Base-by-base conservation (phyloP, 371 early-diverging fungal species). In the Saksenaea vasiformis region DNA sequence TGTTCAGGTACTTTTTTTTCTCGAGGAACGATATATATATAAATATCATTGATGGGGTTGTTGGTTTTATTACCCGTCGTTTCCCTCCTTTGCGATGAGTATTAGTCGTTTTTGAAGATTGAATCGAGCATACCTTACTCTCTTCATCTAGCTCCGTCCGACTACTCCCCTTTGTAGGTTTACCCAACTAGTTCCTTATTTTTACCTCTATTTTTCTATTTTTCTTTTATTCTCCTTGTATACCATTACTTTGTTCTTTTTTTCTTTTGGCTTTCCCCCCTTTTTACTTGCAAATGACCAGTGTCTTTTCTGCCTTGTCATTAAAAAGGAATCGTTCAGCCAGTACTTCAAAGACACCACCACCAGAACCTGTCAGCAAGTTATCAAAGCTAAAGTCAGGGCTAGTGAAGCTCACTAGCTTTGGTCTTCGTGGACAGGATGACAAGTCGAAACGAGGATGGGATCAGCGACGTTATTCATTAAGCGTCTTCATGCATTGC, bases 351-450 rank as follows among this genome's bases (percentile, higher is more conserved):
- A 61, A 65, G 39, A 65, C 66, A 17, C 31, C 56, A 10, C 17
- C 59, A 36, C 24, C 51, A 17, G 51, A 47, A 22, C 60, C 69
- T 9, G 58, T 58, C 13, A 63, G 71, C 54, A 73, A 70, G 47
- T 17, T 74, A 35, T 71, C 71, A 5, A 62, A 58, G 39, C 27
- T 74, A 9, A 74, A 74, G 55, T 70, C 71, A 22, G 64, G 68
- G 17, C 38, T 70, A 1, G 60, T 58, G 13, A 43, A 68, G 3
- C 66, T 70, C 36, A 51, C 63, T 9, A 74, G 51, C 22, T 22
- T 47, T 19, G 51, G 51, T 10, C 51, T 47, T 22, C 51, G 51
- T 22, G 51, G 51, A 22, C 51, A 47, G 51, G 51, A 47, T 47
- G 51, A 47, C 51, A 47, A 47, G 51, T 47, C 51, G 8, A 47